Percentiles rank a stretch among this genome's conserved stretches.
These are phyloP conservation scores for Sporothrix sp. DNA, from an alignment of 2,329 filamentous ascomycete genomes.

Conservation along the genomic window DNA sequence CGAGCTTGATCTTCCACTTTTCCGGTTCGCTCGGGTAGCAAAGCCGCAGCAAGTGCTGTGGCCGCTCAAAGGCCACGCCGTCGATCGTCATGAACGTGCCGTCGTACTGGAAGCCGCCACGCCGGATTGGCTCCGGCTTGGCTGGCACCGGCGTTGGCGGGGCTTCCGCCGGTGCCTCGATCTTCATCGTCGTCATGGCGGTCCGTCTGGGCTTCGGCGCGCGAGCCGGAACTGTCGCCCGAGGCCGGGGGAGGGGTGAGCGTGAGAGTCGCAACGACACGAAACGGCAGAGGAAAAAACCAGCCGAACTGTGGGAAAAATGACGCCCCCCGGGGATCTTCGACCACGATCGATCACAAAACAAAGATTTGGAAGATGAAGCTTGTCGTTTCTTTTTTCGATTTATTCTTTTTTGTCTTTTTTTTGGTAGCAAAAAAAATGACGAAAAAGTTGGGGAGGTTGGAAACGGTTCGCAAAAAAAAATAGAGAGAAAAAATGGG, in stretches of 20 bases:
- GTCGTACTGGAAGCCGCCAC: slow-evolving; percentile 26
- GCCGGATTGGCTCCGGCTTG: slow-evolving; percentile 19
- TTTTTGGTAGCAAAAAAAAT: slow-evolving; percentile 14
- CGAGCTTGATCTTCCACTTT: slow-evolving; percentile 20
- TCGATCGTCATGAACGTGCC: slow-evolving; percentile 18
- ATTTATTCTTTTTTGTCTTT: slow-evolving; percentile 14
- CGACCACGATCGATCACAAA: background rate
- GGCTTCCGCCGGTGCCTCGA: slow-evolving; percentile 2
- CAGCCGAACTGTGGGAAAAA: background rate
- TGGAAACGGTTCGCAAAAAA: background rate
- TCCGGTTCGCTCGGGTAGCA: slow-evolving; percentile 18
- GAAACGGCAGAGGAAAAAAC: background rate
- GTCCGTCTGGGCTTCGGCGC: background rate
- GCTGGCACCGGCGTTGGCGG: background rate
- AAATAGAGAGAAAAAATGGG: slow-evolving; percentile 1
- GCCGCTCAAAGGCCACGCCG: slow-evolving; percentile 19
- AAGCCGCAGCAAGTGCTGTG: slow-evolving; percentile 19
- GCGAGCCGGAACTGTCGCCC: too few species aligned
- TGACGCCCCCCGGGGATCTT: background rate
- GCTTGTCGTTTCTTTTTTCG: slow-evolving; percentile 10
- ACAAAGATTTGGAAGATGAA: background rate
- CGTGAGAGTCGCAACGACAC: background rate
- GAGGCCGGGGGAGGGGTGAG: background rate
- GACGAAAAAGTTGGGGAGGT: slow-evolving; percentile 5
- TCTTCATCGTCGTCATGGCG: background rate